Percentiles rank a stretch among this genome's conserved stretches.
Evolutionary conservation across 495 filamentous ascomycete species (phyloP).

Genomic region (Penicillium goetzii): DNA sequence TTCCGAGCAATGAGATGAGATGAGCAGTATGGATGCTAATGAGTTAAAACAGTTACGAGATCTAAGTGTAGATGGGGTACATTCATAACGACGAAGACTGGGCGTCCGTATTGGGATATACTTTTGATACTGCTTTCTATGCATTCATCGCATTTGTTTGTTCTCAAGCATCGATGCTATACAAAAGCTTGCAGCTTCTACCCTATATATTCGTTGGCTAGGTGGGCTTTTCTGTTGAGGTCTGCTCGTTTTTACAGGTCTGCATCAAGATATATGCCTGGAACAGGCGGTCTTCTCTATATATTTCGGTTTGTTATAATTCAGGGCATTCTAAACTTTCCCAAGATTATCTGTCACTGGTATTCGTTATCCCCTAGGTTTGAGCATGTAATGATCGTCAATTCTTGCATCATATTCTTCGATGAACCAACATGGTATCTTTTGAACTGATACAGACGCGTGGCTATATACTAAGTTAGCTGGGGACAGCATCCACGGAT

Average conservation of each 20-base stretch:
- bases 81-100: not conserved
- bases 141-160: not conserved
- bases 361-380: no score
- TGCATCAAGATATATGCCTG: not conserved
- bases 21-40: conserved; percentile 22
- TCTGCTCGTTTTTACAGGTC: not conserved
- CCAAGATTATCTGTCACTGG: no score
- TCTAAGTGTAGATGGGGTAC: conserved; percentile 27
- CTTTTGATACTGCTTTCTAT: not conserved
- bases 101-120: not conserved
- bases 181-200: not conserved
- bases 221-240: not conserved
- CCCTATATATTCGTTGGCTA: not conserved
- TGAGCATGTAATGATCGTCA: no score
- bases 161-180: not conserved
- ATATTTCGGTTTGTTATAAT: no score
- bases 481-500: not conserved
- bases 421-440: not conserved
- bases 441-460: not conserved
- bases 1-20: not conserved
- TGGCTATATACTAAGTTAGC: not conserved
- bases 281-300: no score
- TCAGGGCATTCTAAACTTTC: no score
- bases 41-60: conserved; percentile 27
- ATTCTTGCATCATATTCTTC: not conserved